A percentile compares a stretch with the other conserved stretches of the same genome.
Conservation (phyloP, 108 stramenopile genomes). For the Seminavis robusta region DNA sequence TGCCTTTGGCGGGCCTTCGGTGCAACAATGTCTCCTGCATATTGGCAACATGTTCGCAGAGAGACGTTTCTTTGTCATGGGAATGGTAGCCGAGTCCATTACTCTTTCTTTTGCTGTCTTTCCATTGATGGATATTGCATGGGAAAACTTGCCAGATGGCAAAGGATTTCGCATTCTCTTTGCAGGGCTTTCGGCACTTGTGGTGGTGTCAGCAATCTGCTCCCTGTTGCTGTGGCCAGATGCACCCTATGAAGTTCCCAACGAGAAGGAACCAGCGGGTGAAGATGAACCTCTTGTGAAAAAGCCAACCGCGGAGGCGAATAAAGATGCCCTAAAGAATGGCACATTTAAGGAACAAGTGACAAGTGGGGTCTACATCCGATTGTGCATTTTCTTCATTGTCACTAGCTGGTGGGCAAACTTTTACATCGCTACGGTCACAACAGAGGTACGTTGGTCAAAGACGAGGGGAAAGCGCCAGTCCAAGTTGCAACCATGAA, state of each 20-base stretch:
- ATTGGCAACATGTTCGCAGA: slow-evolving; percentile 30
- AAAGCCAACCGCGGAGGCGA: background rate
- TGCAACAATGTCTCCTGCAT: slow-evolving; percentile 17
- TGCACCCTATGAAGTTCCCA: slow-evolving; percentile 14
- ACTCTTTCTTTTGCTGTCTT: slow-evolving; percentile 26
- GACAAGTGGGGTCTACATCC: slow-evolving; percentile 25
- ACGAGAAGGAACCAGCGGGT: background rate
- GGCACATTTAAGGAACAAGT: slow-evolving; percentile 32
- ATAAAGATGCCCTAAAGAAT: background rate
- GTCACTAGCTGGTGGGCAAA: slow-evolving; percentile 42
- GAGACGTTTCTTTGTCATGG: slow-evolving; percentile 19
- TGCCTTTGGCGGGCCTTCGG: slow-evolving; percentile 30
- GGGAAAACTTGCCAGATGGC: slow-evolving; percentile 13
- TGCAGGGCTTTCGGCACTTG: background rate
- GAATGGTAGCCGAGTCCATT: slow-evolving; percentile 22
- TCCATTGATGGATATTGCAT: slow-evolving; percentile 20
- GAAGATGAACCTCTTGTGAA: too few species aligned
- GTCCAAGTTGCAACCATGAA: too few species aligned
- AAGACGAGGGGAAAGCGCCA: background rate
- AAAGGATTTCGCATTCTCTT: slow-evolving; percentile 21
- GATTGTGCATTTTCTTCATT: slow-evolving; percentile 37
- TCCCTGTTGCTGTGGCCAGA: slow-evolving; percentile 31
- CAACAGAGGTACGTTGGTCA: slow-evolving; percentile 11
- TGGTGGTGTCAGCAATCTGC: slow-evolving; percentile 15
- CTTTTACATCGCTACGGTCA: slow-evolving; percentile 46